Base-by-base conservation (phyloP, 2,329 filamentous ascomycete genomes). In the Trichoderma atrobrunneum region DNA sequence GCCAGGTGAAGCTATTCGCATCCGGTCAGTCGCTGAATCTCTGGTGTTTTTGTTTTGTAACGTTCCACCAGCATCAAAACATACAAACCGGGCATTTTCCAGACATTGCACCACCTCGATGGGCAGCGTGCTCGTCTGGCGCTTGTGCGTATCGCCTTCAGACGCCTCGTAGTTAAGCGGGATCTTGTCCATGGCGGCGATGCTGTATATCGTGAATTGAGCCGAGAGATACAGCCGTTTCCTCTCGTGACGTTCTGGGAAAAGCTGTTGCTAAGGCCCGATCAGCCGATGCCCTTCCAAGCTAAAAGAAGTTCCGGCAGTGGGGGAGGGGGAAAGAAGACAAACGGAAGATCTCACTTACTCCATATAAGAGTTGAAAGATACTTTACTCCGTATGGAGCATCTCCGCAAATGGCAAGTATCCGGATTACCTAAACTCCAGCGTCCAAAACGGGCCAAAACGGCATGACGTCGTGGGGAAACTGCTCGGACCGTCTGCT, bases 51-150 rank as follows among this genome's bases (percentile, higher is more conserved):
- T 7, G 39, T 48, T 26, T 34, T 4, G 34, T 5, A 21, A n/a
- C 39, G 18, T 7, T 32, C 11, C 93, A 94, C 97, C 59, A 28
- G 28, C 34, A 24, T 32, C 14, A 56, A 70, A 43, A 84, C 88
- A 77, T 89, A 97, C 94, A 84, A 98, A 99, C 77, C 95, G 92
- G 64, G 95, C 94, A 84, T 98, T 98, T 80, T 97, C 91, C 28
- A 99, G 89, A 80, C 95, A 98, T 78, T 94, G 91, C 14, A 96
- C 88, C 26, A 98, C 96, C 81, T 98, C 95, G 5, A 87, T 85
- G 0, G 96, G 96, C 3, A 98, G 88, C 10, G 88, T 87, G 72
- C 87, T 86, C 48, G 93, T 91, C 72, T 88, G 82, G 80, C 91
- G 89, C 74, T 91, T 92, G 81, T 94, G 87, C 59, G 90, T 93